Base-by-base conservation (phyloP, 305 asterid species). In the Solanum hybrid region DNA sequence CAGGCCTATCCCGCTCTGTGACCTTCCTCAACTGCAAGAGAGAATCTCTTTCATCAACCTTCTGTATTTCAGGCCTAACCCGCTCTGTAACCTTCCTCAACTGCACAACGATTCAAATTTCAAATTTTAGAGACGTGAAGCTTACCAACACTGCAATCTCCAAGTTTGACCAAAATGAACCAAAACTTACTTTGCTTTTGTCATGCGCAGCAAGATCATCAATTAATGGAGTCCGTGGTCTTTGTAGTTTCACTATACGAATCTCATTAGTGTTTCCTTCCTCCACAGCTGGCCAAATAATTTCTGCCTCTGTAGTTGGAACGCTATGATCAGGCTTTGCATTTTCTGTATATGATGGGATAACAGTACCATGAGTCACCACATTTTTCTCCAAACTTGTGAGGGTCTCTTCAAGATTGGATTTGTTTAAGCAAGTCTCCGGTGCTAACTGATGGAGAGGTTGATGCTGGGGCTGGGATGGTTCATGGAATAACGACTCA, bases 131-230 rank as follows among this genome's bases (percentile, higher is more conserved):
- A 51, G 76, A 20, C 7, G n/a, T 57, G 73, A 45, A 83, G 39
- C 29, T 83, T 45, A 83, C 24, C 75, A 10, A 45, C 75, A 82
- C 26, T 29, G 39, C 72, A 83, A 31, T 29, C 75, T 83, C 75
- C 88, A 31, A 85, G 77, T 32, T 85, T 31, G 76, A 85, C 88
- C 76, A 85, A 51, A 85, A 85, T 31, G 45, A 51, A 85, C 45
- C 22, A 85, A 32, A 87, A 92, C 96, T 90, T 93, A 97, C 99
- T 93, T 96, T 97, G 95, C 95, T 96, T 93, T 95, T 95, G 91
- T 97, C 98, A 89, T 93, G 98, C 82, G 96, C 95, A 91, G 94
- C 93, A 88, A 93, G 95, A 91, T 94, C 95, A 85, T 96, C 97
- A 26, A 97, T 89, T 31, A 96, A 94, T 92, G 99, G 97, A 94